Conservation (phyloP, 2,329 filamentous ascomycete species). For the Aspergillus viridinutans region DNA sequence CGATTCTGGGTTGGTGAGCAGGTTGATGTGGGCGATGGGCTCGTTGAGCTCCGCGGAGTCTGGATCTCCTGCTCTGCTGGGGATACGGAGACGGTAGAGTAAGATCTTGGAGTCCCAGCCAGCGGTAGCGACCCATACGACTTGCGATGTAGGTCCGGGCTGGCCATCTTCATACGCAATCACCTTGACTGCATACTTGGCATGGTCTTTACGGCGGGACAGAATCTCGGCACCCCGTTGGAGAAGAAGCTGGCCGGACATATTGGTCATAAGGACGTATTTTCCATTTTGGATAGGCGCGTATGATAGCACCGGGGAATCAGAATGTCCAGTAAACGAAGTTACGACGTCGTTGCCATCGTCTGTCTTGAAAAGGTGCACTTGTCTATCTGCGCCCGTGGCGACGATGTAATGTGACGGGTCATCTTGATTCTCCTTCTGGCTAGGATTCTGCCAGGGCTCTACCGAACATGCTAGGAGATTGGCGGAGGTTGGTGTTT, state of each 20-base stretch:
- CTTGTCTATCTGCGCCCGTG: constrained; percentile 45
- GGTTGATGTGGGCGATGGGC: constrained; percentile 25
- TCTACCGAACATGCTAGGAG: constrained; percentile 49
- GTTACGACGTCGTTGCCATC: constrained; percentile 14
- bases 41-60: constrained; percentile 20
- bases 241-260: constrained; percentile 56
- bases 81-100: constrained; percentile 42
- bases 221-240: constrained; percentile 43
- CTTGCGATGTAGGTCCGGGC: constrained; percentile 7
- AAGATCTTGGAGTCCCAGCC: constrained; percentile 58
- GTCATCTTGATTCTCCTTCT: constrained; percentile 6
- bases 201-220: constrained; percentile 52
- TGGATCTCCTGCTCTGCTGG: constrained; percentile 1
- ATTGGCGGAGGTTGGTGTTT: constrained; percentile 48
- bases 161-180: constrained; percentile 30
- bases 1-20: constrained; percentile 55
- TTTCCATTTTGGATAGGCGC: constrained; percentile 37
- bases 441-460: constrained; percentile 23
- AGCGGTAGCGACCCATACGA: constrained; percentile 51
- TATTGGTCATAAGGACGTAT: constrained; percentile 51
- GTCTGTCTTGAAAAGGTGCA: constrained; percentile 42
- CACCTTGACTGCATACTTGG: constrained; percentile 56
- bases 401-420: constrained; percentile 34
- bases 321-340: constrained; percentile 27
- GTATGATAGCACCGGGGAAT: constrained; percentile 51